These are phyloP conservation scores for Thalassiosira allenii DNA, from an alignment of 352 stramenopile genomes.

Conservation along the genomic window DNA sequence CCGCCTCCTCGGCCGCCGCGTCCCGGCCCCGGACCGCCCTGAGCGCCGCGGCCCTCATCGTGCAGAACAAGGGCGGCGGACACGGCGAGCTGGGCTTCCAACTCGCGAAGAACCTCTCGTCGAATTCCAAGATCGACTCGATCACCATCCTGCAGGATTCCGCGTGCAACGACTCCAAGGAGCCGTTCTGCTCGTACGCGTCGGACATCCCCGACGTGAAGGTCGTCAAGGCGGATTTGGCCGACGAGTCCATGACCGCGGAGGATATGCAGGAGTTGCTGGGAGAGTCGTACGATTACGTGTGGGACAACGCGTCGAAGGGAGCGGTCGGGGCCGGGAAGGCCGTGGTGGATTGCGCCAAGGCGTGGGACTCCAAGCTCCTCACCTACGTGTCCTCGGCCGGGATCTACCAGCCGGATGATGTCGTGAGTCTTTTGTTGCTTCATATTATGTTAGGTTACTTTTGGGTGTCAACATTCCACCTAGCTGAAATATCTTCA, in stretches of 20 bases:
- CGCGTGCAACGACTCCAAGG: conserved; percentile 71
- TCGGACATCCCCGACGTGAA: conserved; percentile 77
- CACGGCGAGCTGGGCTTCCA: conserved; percentile 78
- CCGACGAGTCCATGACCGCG: conserved; percentile 74
- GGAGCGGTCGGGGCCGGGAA: conserved; percentile 69
- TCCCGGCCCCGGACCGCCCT: too few species aligned
- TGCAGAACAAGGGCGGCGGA: conserved; percentile 85
- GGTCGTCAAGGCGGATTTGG: conserved; percentile 73
- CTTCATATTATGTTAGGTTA: too few species aligned
- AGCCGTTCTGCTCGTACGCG: conserved; percentile 79
- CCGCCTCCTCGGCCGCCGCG: too few species aligned
- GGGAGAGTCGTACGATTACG: conserved; percentile 75
- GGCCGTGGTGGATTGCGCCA: conserved; percentile 74
- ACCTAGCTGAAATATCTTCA: too few species aligned
- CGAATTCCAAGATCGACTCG: conserved; percentile 76
- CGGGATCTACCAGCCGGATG: conserved; percentile 78
- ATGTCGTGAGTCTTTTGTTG: too few species aligned
- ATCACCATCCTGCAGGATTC: conserved; percentile 85
- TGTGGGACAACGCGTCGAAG: conserved; percentile 85
- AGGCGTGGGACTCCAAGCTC: conserved; percentile 77
- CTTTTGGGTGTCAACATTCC: too few species aligned
- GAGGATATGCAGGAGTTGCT: conserved; percentile 67
- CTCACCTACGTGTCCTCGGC: conserved; percentile 79
- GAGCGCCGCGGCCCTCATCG: conserved; percentile 79
- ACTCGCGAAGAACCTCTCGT: conserved; percentile 72